Evolutionary conservation across 805 yeast species (phyloP).

Genomic region (Saccharomycopsis javanensis): DNA sequence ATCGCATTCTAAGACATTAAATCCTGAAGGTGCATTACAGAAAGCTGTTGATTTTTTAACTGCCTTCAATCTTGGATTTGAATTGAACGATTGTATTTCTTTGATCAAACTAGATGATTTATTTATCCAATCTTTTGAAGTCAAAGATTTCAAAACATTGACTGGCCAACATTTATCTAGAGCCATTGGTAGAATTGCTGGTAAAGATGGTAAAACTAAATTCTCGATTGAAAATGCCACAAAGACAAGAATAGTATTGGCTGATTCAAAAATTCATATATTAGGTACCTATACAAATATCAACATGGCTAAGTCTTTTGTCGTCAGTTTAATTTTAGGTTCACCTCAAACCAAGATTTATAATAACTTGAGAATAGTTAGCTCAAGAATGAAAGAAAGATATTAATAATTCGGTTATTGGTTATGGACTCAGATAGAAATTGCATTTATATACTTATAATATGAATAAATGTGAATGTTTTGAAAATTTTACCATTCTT

Average conservation of each 20-base stretch:
- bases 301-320: slow-evolving; percentile 97
- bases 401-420: slow-evolving; percentile 38
- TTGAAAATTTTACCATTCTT: neutral
- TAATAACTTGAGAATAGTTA: slow-evolving; percentile 93
- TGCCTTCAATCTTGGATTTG: slow-evolving; percentile 94
- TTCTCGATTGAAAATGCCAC: slow-evolving; percentile 98
- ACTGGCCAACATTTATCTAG: slow-evolving; percentile 95
- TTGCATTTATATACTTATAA: neutral
- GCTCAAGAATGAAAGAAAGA: slow-evolving; percentile 94
- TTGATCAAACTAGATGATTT: slow-evolving; percentile 87
- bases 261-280: slow-evolving; percentile 93
- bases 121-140: slow-evolving; percentile 93
- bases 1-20: slow-evolving; percentile 68
- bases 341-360: slow-evolving; percentile 98
- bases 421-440: neutral
- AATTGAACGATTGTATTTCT: slow-evolving; percentile 94
- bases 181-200: slow-evolving; percentile 99
- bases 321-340: slow-evolving; percentile 89
- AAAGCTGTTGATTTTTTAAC: slow-evolving; percentile 96
- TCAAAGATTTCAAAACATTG: slow-evolving; percentile 92
- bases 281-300: slow-evolving; percentile 96
- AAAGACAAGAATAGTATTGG: slow-evolving; percentile 93
- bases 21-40: slow-evolving; percentile 89
- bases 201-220: slow-evolving; percentile 98
- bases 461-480: too few species aligned